Evolutionary conservation across 495 filamentous ascomycete genomes (phyloP), one percentile per base, ranked within the genome.

Genomic region (Hyaloscypha hepaticicola): DNA sequence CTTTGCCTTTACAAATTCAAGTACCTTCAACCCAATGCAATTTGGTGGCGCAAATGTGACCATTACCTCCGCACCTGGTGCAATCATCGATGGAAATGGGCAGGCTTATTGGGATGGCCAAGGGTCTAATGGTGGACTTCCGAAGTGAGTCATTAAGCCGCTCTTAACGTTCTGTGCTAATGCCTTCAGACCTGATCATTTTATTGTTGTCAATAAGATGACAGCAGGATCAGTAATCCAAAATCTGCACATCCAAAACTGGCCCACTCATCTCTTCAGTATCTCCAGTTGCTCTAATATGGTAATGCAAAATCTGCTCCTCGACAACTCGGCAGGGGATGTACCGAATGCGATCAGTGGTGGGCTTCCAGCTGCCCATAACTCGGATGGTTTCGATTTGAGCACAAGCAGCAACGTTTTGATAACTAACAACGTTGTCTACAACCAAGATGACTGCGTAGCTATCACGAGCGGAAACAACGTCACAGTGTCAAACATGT

Each of bases 381-480:
- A 79, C 68, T 67, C 69, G n/a, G 78, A 79, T 61, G 78, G 76
- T 14, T 77, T 79, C 68, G 78, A 77, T 64, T 70, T 80, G 56
- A 72, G 72, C 12, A 63, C 41, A 5, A 74, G 68, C 65, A 71
- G 66, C 59, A 70, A 77, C 65, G 58, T 76, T 9, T 63, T 67
- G 0, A 66, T 80, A n/a, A 52, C 45, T 3, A 60, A 76, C 65
- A 69, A 50, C 49, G 72, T 51, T 21, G 74, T 80, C 2, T 68
- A 73, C 63, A 80, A 80, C 66, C 78, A 80, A 66, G 78, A 80
- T 64, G 78, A 80, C 64, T 80, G 78, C 60, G 78, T 80, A 3
- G 77, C 78, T 22, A 66, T 79, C 31, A 78, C 74, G 19, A 74
- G 70, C 34, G 78, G 76, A 21, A 71, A 73, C 22, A 69, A 75